A percentile compares a stretch with the other conserved stretches of the same genome.
Evolutionary conservation across 2,329 filamentous ascomycete species (phyloP).

Genomic region (Diaporthe sp.): DNA sequence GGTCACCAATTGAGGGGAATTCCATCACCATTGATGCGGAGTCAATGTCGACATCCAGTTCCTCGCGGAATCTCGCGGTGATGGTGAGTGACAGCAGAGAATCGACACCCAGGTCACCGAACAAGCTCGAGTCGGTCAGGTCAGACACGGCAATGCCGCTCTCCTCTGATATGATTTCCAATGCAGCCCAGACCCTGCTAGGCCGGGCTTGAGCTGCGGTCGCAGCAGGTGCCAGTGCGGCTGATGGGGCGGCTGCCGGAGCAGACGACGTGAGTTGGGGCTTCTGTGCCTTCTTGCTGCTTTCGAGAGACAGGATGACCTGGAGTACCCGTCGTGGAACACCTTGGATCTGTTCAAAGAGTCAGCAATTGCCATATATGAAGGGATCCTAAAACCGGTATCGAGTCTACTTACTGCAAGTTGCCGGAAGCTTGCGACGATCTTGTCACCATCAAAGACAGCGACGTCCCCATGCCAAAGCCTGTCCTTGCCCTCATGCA

Average conservation of each 20-base stretch:
- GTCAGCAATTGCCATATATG: not conserved
- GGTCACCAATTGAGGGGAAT: slow-evolving; percentile 44
- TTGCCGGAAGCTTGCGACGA: slow-evolving; percentile 66
- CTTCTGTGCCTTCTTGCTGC: not conserved
- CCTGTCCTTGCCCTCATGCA: slow-evolving; percentile 66
- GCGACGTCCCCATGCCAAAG: slow-evolving; percentile 68
- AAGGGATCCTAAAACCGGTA: accelerated
- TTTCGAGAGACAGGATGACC: slow-evolving; percentile 46
- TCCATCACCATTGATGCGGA: slow-evolving; percentile 47
- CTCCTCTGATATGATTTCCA: slow-evolving; percentile 32
- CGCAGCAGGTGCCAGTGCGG: not conserved
- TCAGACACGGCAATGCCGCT: slow-evolving; percentile 19
- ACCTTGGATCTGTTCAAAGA: slow-evolving; percentile 55
- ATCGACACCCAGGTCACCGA: slow-evolving; percentile 52
- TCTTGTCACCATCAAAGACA: slow-evolving; percentile 64
- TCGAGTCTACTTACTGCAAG: slow-evolving; percentile 70
- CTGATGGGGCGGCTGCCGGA: not conserved
- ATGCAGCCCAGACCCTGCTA: not conserved
- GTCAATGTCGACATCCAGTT: slow-evolving; percentile 49
- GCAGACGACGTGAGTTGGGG: not conserved
- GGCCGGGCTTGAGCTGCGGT: not conserved
- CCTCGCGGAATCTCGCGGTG: slow-evolving; percentile 49
- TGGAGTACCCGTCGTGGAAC: slow-evolving; percentile 51
- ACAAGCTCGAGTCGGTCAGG: slow-evolving; percentile 45
- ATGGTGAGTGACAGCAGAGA: slow-evolving; percentile 52